Evolutionary conservation across 2,329 filamentous ascomycete species (phyloP).

Genomic region (Colletotrichum australisinense): DNA sequence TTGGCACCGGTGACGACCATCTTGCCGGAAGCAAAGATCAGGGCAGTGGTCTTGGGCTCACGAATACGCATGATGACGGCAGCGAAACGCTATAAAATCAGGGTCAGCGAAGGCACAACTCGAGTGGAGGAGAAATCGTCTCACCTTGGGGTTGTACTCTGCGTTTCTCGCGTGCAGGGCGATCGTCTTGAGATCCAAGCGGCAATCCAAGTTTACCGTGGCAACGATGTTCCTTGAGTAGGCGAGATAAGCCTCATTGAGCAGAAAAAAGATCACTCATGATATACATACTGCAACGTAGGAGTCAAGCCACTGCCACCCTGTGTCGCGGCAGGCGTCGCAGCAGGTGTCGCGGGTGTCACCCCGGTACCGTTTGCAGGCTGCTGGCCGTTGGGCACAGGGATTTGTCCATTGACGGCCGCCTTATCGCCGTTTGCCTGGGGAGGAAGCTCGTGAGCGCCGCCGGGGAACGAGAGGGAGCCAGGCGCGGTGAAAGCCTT

Average conservation of each 20-base stretch:
- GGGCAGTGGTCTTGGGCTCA: conserved; percentile 96
- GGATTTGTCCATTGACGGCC: conserved; percentile 54
- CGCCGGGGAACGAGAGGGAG: conserved; percentile 91
- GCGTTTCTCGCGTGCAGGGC: conserved; percentile 97
- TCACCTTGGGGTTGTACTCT: conserved; percentile 98
- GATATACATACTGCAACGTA: conserved; percentile 92
- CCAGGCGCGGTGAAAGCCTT: conserved; percentile 95
- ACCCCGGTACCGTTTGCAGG: conserved; percentile 79
- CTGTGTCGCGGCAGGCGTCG: conserved; percentile 85
- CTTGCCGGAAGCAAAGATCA: conserved; percentile 98
- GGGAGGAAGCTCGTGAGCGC: conserved; percentile 84
- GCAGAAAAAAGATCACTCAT: conserved; percentile 46
- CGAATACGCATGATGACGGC: conserved; percentile 99
- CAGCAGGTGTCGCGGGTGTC: conserved; percentile 89
- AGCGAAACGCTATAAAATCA: conserved; percentile 82
- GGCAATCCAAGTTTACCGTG: conserved; percentile 97
- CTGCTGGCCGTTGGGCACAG: conserved; percentile 62
- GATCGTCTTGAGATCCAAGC: conserved; percentile 98
- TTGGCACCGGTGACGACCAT: conserved; percentile 99
- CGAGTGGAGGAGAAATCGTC: conserved; percentile 34
- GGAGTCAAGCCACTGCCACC: conserved; percentile 91
- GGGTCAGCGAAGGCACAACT: conserved; percentile 45
- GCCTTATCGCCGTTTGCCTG: conserved; percentile 75
- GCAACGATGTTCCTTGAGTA: conserved; percentile 94
- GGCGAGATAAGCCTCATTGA: conserved; percentile 65